Evolutionary conservation across 352 stramenopile species (phyloP), one percentile per base, ranked within the genome.

Genomic region (Peronospora belbahrii): DNA sequence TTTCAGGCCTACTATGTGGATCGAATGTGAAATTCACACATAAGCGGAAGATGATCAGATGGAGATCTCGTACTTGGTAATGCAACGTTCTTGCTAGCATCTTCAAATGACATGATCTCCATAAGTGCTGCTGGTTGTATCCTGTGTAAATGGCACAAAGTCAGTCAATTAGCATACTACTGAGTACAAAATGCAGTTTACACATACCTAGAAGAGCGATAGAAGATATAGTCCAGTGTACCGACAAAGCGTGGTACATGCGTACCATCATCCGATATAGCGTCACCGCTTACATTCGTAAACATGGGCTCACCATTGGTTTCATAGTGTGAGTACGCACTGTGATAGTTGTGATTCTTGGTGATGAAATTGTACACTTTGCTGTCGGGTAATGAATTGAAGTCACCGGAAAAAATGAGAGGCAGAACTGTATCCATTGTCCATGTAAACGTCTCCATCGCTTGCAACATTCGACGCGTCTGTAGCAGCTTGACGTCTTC

Each of bases 401-500:
- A 90, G 59, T 92, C 81, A 9, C 81, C 81, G 1, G 74, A 61
- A 37, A 92, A 78, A 19, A 92, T 65, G n/a, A 62, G 50, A 15
- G 60, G 59, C 4, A 17, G 53, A 2, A 50, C 53, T 28, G 40
- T 32, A 24, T 62, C 42, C 28, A 63, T 18, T 0, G 36, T 11
- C 5, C 35, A 49, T 1, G 48, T 56, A 42, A 84, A 88, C 0
- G 37, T 45, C 2, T 67, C 52, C 6, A 92, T 40, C 13, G 60
- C 38, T 17, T 47, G 64, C 18, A 88, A 25, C 48, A 90, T 64
- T 17, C 75, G 73, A 10, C 63, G 65, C 2, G 59, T 72, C 46
- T 92, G 81, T n/a, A 86, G 59, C 14, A 90, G 45, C 45, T 92
- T 92, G 5, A 92, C 78, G 47, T 92, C 78, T 63, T 86, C 81